A percentile compares a stretch with the other conserved stretches of the same genome.
Evolutionary conservation across 805 yeast species (phyloP).

Genomic region (Priceomyces melissophilus): DNA sequence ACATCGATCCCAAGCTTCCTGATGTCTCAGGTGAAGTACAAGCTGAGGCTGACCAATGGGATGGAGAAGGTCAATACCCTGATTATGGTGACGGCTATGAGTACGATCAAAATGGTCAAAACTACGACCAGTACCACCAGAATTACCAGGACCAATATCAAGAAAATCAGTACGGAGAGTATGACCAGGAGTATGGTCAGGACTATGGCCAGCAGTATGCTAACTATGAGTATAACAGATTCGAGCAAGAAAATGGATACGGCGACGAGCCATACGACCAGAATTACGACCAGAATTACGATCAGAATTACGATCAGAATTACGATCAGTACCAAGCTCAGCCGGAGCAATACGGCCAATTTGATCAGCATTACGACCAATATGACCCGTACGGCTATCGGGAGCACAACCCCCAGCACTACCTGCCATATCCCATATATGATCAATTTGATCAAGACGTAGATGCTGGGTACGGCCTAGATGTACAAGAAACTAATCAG

Average conservation of each 20-base stretch:
- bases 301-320: background rate
- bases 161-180: too few species aligned
- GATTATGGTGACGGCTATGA: background rate
- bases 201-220: background rate
- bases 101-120: background rate
- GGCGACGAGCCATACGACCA: background rate
- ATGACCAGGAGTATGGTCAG: background rate
- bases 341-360: background rate
- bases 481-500: too few species aligned
- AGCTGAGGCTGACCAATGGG: background rate
- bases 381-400: too few species aligned
- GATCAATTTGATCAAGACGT: too few species aligned
- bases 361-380: background rate
- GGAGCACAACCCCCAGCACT: too few species aligned
- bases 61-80: background rate
- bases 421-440: too few species aligned
- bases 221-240: background rate
- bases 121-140: background rate
- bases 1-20: conserved; percentile 1
- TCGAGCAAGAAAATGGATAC: background rate
- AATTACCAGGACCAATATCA: background rate
- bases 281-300: background rate
- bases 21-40: background rate
- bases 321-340: background rate
- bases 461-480: too few species aligned